phyloP scores from a whole-genome alignment of 805 yeast species.

The Candida patagonica region DNA sequence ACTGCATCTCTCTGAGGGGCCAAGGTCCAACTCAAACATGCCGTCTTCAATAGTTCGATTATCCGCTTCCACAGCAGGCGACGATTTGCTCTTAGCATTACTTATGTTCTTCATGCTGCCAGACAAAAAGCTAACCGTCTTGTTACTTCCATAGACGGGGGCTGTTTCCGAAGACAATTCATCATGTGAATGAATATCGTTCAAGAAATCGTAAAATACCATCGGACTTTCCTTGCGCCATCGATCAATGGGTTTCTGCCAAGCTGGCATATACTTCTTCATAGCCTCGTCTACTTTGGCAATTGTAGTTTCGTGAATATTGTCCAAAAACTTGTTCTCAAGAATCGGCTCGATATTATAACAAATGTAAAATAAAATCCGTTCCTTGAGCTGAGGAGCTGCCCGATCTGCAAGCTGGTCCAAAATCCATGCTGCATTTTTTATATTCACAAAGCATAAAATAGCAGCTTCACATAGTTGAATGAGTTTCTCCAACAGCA shows the following conservation, averaged over 20 bases:
- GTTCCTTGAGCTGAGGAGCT: slow-evolving; percentile 47
- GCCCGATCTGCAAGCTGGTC: slow-evolving; percentile 42
- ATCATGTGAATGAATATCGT: slow-evolving; percentile 26
- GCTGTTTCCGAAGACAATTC: slow-evolving; percentile 14
- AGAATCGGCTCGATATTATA: slow-evolving; percentile 56
- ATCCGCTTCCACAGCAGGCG: neutral
- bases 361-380: slow-evolving; percentile 60
- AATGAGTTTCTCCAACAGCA: slow-evolving; percentile 50
- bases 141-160: slow-evolving; percentile 13
- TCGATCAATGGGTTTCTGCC: neutral
- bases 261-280: slow-evolving; percentile 4
- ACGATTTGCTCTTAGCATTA: neutral
- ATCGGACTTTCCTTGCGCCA: neutral
- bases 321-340: slow-evolving; percentile 31
- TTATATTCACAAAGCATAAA: slow-evolving; percentile 43
- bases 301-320: slow-evolving; percentile 2
- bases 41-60: neutral
- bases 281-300: slow-evolving; percentile 9
- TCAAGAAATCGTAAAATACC: slow-evolving; percentile 21
- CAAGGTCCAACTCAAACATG: neutral
- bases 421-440: slow-evolving; percentile 50
- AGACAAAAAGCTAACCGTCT: slow-evolving; percentile 7
- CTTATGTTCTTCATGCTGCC: too few relatives aligned
- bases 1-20: too few relatives aligned
- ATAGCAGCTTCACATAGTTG: slow-evolving; percentile 46